Evolutionary conservation across 2,329 filamentous ascomycete genomes (phyloP).

Genomic region (Conoideocrella luteorostrata): DNA sequence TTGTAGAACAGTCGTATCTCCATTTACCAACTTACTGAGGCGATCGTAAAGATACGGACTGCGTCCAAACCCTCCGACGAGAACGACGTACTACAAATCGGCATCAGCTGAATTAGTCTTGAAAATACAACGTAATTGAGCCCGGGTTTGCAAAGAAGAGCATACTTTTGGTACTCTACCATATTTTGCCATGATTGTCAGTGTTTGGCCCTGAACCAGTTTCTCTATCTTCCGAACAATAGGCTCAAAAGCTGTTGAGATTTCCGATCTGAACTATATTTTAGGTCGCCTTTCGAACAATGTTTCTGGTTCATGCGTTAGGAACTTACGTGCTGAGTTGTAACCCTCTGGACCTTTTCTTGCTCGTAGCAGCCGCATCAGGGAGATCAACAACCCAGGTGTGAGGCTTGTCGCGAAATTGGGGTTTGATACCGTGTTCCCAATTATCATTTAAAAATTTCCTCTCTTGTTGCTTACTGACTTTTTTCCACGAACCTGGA

Average conservation of each 20-base stretch:
- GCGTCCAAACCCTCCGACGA: conserved; percentile 33
- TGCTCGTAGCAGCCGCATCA: neutral
- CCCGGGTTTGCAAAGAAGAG: neutral
- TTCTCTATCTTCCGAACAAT: conserved; percentile 13
- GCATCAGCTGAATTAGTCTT: too few species aligned
- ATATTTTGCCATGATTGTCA: conserved; percentile 12
- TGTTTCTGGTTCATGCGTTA: neutral
- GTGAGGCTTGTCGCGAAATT: conserved; percentile 14
- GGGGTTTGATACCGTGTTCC: conserved; percentile 24
- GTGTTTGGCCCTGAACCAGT: conserved; percentile 20
- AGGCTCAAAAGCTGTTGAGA: conserved; percentile 14
- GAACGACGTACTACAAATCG: conserved; percentile 25
- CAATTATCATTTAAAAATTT: conserved; percentile 20
- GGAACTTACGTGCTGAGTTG: conserved; percentile 1
- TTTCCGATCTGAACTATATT: neutral
- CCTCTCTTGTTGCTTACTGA: neutral
- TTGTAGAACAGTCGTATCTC: conserved; percentile 22
- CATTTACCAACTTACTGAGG: conserved; percentile 6
- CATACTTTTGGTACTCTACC: conserved; percentile 19
- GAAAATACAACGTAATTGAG: neutral
- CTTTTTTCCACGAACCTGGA: neutral
- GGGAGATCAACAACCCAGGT: conserved; percentile 17
- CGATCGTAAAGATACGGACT: conserved; percentile 20
- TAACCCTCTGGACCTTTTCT: neutral
- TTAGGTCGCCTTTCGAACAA: neutral